phyloP scores from a whole-genome alignment of 164 flowering plant species.

The Nelumbo lutea region DNA sequence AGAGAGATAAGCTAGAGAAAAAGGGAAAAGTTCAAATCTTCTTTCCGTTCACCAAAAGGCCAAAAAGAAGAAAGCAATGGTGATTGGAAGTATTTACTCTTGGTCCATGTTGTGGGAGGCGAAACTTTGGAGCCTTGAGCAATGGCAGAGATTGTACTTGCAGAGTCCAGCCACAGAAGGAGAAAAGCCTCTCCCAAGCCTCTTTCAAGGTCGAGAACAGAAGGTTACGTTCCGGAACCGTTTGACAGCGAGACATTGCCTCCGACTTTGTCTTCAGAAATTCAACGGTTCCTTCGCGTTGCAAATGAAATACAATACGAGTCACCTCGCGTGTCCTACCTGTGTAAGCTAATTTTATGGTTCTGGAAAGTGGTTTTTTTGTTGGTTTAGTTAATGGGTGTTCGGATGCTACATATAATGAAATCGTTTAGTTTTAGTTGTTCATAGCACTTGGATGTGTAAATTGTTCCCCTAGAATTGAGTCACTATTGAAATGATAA shows the following conservation, averaged over 20 bases:
- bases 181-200: conserved; percentile 3
- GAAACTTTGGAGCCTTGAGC: background rate
- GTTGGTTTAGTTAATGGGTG: background rate
- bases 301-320: conserved; percentile 66
- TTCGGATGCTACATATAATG: background rate
- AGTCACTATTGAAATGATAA: too few relatives aligned
- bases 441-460: background rate
- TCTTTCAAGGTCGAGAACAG: conserved; percentile 9
- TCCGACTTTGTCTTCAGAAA: conserved; percentile 44
- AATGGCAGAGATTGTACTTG: conserved; percentile 41
- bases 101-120: background rate
- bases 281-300: conserved; percentile 75
- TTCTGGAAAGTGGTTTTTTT: background rate
- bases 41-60: background rate
- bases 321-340: conserved; percentile 78
- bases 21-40: background rate
- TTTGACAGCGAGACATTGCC: conserved; percentile 91
- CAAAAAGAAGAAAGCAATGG: background rate
- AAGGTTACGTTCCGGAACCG: conserved; percentile 38
- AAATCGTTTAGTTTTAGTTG: background rate
- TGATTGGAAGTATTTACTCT: background rate
- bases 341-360: conserved; percentile 43
- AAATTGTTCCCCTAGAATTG: too few relatives aligned
- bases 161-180: conserved; percentile 31
- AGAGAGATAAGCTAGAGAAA: background rate